Percentiles rank a stretch among this genome's conserved stretches.
Conservation (phyloP, 306 rosid species). For the Fragaria iinumae region DNA sequence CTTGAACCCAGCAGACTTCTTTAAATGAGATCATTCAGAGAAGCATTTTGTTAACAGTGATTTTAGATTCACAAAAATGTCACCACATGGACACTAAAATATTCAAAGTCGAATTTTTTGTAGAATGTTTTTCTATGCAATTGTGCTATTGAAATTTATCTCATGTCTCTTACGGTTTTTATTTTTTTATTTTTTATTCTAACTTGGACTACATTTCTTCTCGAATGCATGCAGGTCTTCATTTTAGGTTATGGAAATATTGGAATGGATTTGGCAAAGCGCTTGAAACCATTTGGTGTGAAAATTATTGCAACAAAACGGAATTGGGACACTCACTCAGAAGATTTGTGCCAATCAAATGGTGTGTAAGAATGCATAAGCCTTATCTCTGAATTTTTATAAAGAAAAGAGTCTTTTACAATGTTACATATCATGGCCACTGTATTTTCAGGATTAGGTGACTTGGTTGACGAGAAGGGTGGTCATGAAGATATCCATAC, state of each 20-base stretch:
- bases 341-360: conserved; percentile 25
- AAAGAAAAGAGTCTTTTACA: conserved; percentile 19
- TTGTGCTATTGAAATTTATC: background rate
- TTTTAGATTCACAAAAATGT: background rate
- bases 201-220: background rate
- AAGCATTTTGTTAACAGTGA: background rate
- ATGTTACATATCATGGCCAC: background rate
- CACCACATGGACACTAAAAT: background rate
- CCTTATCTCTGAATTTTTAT: conserved; percentile 19
- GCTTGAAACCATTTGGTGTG: conserved; percentile 83
- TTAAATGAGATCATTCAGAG: background rate
- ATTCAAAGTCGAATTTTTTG: background rate
- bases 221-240: conserved; percentile 50
- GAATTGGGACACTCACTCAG: conserved; percentile 54
- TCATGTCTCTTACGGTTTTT: background rate
- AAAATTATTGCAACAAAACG: conserved; percentile 85
- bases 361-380: conserved; percentile 34
- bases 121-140: background rate
- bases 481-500: conserved; percentile 59
- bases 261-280: conserved; percentile 73
- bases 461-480: conserved; percentile 73
- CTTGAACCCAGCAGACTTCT: background rate
- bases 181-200: no score
- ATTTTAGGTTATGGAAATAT: conserved; percentile 89
- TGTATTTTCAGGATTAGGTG: conserved; percentile 25